Base-by-base conservation (phyloP, 192 early-diverging fungal genomes). In the Rhizoclosmatium sp. region DNA sequence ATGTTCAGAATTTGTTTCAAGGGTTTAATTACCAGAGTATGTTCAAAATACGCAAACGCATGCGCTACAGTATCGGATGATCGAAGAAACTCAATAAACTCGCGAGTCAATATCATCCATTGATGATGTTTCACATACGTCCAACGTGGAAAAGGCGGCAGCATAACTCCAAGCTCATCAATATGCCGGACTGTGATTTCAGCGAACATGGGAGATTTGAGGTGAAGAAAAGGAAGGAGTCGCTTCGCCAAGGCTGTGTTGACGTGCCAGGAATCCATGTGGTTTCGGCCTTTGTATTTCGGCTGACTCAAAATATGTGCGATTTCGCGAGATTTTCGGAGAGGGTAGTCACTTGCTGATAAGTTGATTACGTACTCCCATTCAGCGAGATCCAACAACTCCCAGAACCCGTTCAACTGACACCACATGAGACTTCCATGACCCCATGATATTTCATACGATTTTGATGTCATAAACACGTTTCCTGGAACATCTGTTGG, bases 341-440 rank as follows among this genome's bases (percentile, higher is more conserved):
- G 65, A 10, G 87, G 87, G 47, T 72, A 89, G 64, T 89, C 87
- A 49, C 78, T 71, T 31, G 74, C 81, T 45, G 71, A 77, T 2
- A 89, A 62, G 76, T 86, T 89, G 45, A 89, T 83, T 2, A 86
- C 75, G 82, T 75, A 82, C 47, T 89, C 87, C 87, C 87, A 89
- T 59, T 89, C 85, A 3, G 87, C 87, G 59, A 89, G 47, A 64
- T 89, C 87, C 76, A 82, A 56, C 10, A 89, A 77, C 73, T 85
- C 85, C 71, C 71, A 89, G 54, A 85, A 86, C 51, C 87, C 87
- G 40, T 56, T 58, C 44, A 89, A 51, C 67, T 89, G 87, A 61
- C 79, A 80, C 69, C 66, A 85, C 10, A 86, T 85, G 19, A 89
- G 67, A 49, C 80, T 82, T 2, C 72, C 69, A 70, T 86, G 85